A percentile compares a stretch with the other conserved stretches of the same genome.
phyloP scores from a whole-genome alignment of 352 stramenopile species.

The Phytophthora citricola region DNA sequence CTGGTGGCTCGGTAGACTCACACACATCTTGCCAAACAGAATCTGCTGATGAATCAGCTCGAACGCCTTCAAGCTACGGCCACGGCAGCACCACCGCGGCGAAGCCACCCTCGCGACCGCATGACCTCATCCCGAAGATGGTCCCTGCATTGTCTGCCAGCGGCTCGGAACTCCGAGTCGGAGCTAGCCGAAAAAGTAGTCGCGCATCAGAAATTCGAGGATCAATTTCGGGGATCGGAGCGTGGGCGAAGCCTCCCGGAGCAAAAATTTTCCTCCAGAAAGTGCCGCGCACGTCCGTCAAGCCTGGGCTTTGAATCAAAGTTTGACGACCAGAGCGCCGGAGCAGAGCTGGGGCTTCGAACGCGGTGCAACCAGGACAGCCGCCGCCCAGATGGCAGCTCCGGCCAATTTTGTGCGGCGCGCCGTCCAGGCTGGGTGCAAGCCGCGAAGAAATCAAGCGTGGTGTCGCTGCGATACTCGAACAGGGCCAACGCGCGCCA shows the following conservation, averaged over 20 bases:
- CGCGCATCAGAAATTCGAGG: constrained; percentile 10
- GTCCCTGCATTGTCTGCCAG: constrained; percentile 22
- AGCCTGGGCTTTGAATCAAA: constrained; percentile 18
- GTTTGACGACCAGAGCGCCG: constrained; percentile 13
- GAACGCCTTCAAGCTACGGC: neutral
- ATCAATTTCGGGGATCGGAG: constrained; percentile 24
- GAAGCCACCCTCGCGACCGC: constrained; percentile 23
- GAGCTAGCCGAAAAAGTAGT: constrained; percentile 27
- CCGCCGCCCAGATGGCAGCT: constrained; percentile 19
- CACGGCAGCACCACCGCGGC: constrained; percentile 8
- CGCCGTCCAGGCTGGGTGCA: neutral
- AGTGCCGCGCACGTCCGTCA: constrained; percentile 17
- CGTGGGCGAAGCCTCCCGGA: neutral
- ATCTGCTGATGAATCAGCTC: constrained; percentile 20
- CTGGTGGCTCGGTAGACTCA: neutral
- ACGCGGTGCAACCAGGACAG: constrained; percentile 25
- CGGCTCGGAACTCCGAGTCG: neutral
- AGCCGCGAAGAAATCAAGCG: constrained; percentile 23
- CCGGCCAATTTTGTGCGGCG: constrained; percentile 16
- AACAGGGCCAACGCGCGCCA: neutral
- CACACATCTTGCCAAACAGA: neutral
- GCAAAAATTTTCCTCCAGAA: constrained; percentile 16
- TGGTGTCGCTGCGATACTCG: constrained; percentile 25
- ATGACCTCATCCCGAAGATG: constrained; percentile 12
- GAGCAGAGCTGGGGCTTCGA: constrained; percentile 13